Evolutionary conservation across 345 rosid species (phyloP), one percentile per base, ranked within the genome.

Genomic region (Brassica rapa): DNA sequence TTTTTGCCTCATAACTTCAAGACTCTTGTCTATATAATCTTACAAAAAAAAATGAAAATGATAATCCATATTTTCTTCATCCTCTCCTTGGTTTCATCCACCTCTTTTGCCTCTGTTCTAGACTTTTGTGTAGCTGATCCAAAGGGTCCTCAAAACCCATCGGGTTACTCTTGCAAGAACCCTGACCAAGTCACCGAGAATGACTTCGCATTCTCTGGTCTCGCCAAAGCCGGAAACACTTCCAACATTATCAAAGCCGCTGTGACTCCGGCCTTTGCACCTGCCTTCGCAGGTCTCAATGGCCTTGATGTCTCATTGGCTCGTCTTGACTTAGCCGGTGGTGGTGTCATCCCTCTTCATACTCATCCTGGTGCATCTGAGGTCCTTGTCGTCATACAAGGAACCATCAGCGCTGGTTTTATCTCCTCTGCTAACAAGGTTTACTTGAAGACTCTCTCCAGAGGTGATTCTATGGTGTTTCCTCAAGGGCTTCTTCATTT

Each of bases 51-150:
- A 43, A 60, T 63, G 82, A 83, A 81, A 65, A 88, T 88, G 88
- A 62, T 83, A 12, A 69, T 86, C 72, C 79, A 72, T 4, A 60
- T 87, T 73, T 80, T 91, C 41, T 61, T 87, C 66, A 21, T 85
- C 39, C 16, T 82, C 81, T 78, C 89, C 29, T 66, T 90, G 60
- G 72, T 88, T 72, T 70, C 84, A 27, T 69, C 91, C 69, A 25
- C 84, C 66, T 83, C 93, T 70, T 66, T 80, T 24, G 96, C 93
- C 8, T 77, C 88, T 0, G 89, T 86, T 66, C 85, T 79, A 49
- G 98, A 93, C 82, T 93, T 89, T 75, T 93, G 96, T 33, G 98
- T 93, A 3, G 98, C 77, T 30, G 93, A 91, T 77, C 74, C 87
- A 4, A 24, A 57, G 0, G 83, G 56, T 27, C 85, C 93, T 9